Conservation (phyloP, 371 early-diverging fungal genomes). For the Mortierella sp. region DNA sequence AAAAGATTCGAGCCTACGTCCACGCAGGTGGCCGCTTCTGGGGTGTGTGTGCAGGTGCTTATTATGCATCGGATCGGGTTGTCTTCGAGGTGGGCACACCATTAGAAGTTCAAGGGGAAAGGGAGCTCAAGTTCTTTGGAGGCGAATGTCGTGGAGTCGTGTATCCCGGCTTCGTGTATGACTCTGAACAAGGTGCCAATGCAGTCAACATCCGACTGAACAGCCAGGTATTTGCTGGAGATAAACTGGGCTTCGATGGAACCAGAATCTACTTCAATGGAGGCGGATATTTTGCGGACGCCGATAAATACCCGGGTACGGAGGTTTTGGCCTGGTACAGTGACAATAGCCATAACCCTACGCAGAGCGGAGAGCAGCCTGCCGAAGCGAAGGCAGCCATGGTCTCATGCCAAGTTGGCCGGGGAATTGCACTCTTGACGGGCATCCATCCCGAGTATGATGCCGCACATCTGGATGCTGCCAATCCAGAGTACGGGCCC, state of each 20-base stretch:
- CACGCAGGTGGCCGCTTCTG: conserved; percentile 85
- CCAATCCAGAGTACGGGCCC: conserved; percentile 52
- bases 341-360: conserved; percentile 51
- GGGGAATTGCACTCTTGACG: conserved; percentile 74
- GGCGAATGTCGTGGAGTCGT: conserved; percentile 81
- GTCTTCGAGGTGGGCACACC: conserved; percentile 81
- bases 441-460: conserved; percentile 85
- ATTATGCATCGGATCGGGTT: conserved; percentile 77
- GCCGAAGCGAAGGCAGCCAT: conserved; percentile 56
- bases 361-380: conserved; percentile 23
- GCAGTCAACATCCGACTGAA: conserved; percentile 32
- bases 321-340: conserved; percentile 71
- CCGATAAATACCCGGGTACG: conserved; percentile 54
- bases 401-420: conserved; percentile 68
- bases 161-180: conserved; percentile 84
- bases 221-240: conserved; percentile 10
- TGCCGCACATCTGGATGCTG: conserved; percentile 58
- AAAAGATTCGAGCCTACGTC: conserved; percentile 79
- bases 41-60: conserved; percentile 95
- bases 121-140: conserved; percentile 80
- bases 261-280: conserved; percentile 79
- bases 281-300: conserved; percentile 80
- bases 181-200: conserved; percentile 75
- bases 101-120: conserved; percentile 77
- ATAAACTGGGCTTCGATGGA: conserved; percentile 14